Conservation (phyloP, 768 basidiomycete genomes). For the Leccinum arenicola region DNA sequence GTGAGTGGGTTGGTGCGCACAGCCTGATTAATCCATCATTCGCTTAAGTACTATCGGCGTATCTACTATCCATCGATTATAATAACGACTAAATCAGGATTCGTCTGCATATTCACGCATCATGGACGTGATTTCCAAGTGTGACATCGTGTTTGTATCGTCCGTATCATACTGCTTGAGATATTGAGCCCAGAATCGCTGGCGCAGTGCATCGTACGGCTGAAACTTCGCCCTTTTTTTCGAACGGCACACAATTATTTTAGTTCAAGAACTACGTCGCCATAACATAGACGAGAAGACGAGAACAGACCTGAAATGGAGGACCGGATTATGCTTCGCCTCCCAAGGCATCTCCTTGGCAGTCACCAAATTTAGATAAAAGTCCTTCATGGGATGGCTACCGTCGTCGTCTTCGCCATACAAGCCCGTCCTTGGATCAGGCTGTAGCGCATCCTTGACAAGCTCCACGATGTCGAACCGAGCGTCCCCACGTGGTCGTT, state of each 20-base stretch:
- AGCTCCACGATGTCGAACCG: conserved; percentile 70
- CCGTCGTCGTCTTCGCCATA: conserved; percentile 37
- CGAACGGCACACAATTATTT: conserved; percentile 1
- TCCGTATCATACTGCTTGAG: conserved; percentile 81
- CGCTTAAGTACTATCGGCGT: too few relatives aligned
- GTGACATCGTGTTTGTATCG: too few relatives aligned
- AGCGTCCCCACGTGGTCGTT: conserved; percentile 87
- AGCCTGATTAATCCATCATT: too few relatives aligned
- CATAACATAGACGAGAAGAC: not conserved
- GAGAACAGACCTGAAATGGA: conserved; percentile 57
- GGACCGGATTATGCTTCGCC: conserved; percentile 62
- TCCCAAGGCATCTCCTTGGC: conserved; percentile 70
- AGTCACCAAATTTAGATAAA: conserved; percentile 59
- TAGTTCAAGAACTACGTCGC: not conserved
- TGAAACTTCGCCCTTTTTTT: conserved; percentile 82
- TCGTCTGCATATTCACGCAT: too few relatives aligned
- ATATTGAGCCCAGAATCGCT: conserved; percentile 88
- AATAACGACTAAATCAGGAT: too few relatives aligned
- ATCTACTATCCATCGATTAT: too few relatives aligned
- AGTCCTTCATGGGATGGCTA: conserved; percentile 62
- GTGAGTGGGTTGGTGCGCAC: too few relatives aligned
- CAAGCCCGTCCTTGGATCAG: conserved; percentile 52
- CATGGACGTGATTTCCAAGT: too few relatives aligned
- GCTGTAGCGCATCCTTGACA: conserved; percentile 62
- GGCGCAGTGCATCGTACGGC: conserved; percentile 88